These are phyloP conservation scores for Hura crepitans DNA, from an alignment of 441 rosid species.

Conservation along the genomic window DNA sequence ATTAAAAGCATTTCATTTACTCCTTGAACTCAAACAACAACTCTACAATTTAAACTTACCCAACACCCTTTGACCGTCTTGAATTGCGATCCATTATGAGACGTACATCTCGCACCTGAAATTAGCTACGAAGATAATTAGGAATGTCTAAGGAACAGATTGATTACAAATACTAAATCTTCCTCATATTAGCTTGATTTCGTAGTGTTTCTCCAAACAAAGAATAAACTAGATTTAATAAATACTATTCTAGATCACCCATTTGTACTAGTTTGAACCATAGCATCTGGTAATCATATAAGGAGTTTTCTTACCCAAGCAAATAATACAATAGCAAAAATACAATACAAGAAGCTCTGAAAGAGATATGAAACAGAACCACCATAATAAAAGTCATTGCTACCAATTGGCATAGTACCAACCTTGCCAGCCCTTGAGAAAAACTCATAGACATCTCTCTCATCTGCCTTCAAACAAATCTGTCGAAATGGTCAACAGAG, in stretches of 20 bases:
- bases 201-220: neutral
- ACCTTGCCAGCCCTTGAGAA: constrained; percentile 99
- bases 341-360: neutral
- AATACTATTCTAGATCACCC: neutral
- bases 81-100: constrained; percentile 97
- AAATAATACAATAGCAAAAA: neutral
- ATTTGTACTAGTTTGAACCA: neutral
- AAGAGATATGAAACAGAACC: neutral
- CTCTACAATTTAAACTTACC: constrained; percentile 42
- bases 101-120: constrained; percentile 94
- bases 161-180: neutral
- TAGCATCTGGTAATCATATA: neutral
- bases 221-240: neutral
- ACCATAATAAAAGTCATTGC: constrained; percentile 2
- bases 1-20: neutral
- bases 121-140: constrained; percentile 12
- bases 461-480: constrained; percentile 92
- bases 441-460: constrained; percentile 91
- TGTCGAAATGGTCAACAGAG: constrained; percentile 31
- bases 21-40: neutral
- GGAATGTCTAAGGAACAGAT: constrained; percentile 4
- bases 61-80: constrained; percentile 94
- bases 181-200: neutral
- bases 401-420: constrained; percentile 19
- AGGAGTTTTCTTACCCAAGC: neutral